Percentiles rank a stretch among this genome's conserved stretches.
phyloP scores from a whole-genome alignment of 1,284 basidiomycete species.

The Marasmius tenuissimus region DNA sequence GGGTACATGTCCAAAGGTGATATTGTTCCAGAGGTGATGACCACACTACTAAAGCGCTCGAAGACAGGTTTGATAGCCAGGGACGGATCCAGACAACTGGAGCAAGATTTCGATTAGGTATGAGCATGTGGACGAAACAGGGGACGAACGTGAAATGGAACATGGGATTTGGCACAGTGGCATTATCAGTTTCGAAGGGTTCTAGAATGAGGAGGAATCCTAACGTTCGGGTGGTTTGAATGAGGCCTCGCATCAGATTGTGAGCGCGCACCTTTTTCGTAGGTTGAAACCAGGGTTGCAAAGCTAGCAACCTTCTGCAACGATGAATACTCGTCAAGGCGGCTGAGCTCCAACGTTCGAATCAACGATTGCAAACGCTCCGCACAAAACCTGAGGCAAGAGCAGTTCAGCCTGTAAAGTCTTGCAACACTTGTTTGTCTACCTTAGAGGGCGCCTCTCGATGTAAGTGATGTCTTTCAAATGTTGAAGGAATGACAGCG shows the following conservation, averaged over 20 bases:
- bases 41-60: constrained; percentile 96
- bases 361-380: constrained; percentile 95
- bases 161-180: constrained; percentile 97
- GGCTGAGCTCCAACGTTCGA: constrained; percentile 87
- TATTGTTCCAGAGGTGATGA: constrained; percentile 98
- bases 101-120: constrained; percentile 7
- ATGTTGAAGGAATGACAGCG: constrained; percentile 97
- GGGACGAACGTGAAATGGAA: constrained; percentile 91
- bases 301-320: constrained; percentile 96
- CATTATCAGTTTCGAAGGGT: constrained; percentile 98
- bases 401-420: constrained; percentile 11
- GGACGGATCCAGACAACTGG: constrained; percentile 93
- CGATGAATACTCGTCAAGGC: constrained; percentile 89
- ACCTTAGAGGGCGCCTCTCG: constrained; percentile 93
- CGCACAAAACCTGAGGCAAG: constrained; percentile 80
- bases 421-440: constrained; percentile 19
- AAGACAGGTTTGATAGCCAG: constrained; percentile 98
- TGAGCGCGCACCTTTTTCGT: constrained; percentile 80
- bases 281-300: constrained; percentile 96
- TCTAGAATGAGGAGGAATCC: constrained; percentile 97
- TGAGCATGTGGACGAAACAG: not conserved
- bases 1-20: constrained; percentile 99
- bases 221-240: constrained; percentile 27
- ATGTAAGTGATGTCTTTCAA: constrained; percentile 99
- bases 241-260: constrained; percentile 6